Conservation (phyloP, 345 rosid genomes). For the Eutrema heterophyllum region DNA sequence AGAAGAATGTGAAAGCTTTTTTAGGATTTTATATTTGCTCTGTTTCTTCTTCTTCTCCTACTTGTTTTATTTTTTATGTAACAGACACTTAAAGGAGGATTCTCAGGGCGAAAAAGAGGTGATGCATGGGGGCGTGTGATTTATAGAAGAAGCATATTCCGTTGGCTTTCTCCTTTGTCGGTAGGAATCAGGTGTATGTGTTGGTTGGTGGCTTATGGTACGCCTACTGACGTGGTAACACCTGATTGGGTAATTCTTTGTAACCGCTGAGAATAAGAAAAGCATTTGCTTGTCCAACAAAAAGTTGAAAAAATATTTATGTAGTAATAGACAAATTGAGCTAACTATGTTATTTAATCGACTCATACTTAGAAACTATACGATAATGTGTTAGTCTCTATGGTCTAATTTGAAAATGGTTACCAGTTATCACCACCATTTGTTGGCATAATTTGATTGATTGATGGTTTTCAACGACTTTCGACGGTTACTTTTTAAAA, state of each 20-base stretch:
- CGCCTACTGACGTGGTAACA: neutral
- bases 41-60: conserved; percentile 22
- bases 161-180: neutral
- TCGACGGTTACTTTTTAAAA: conserved; percentile 2
- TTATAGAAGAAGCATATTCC: conserved; percentile 17
- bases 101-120: conserved; percentile 12
- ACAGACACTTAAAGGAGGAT: conserved; percentile 1
- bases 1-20: conserved; percentile 5
- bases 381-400: neutral
- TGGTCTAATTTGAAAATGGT: neutral
- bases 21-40: neutral
- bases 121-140: conserved; percentile 3
- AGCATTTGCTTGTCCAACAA: neutral
- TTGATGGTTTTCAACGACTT: conserved; percentile 18
- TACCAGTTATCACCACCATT: neutral
- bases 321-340: neutral
- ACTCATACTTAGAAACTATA: neutral
- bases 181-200: conserved; percentile 14
- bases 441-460: conserved; percentile 14
- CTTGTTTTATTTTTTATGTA: neutral
- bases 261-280: conserved; percentile 21
- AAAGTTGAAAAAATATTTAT: neutral
- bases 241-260: neutral
- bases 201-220: conserved; percentile 19
- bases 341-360: neutral